These are phyloP conservation scores for Psidium guajava DNA, from an alignment of 345 rosid species.

Conservation along the genomic window DNA sequence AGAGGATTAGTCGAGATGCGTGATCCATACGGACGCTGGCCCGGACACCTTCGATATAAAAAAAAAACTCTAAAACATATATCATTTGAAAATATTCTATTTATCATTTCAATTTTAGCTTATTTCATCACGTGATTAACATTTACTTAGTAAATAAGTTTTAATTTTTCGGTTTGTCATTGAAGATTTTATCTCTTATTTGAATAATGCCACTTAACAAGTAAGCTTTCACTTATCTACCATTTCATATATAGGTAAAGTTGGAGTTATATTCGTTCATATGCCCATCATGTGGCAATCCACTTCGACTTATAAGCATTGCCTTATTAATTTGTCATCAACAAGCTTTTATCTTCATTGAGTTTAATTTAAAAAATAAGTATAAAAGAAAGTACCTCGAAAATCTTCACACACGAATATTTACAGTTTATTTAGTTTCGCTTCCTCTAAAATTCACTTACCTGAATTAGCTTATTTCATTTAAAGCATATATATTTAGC, in stretches of 20 bases:
- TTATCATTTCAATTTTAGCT: neutral
- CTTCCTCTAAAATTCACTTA: too few species aligned
- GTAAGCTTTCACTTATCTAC: neutral
- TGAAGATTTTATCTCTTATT: neutral
- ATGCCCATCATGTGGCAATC: neutral
- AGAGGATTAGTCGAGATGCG: too few species aligned
- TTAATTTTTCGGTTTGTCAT: neutral
- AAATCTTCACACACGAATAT: neutral
- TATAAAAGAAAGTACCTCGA: neutral
- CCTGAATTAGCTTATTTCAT: too few species aligned
- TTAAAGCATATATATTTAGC: too few species aligned
- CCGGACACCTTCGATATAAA: too few species aligned
- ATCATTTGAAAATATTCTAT: neutral
- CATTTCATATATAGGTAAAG: neutral
- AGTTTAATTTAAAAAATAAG: neutral
- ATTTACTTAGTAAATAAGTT: neutral
- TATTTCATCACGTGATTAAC: neutral
- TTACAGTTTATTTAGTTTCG: too few species aligned
- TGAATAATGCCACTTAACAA: neutral
- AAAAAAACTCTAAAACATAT: too few species aligned
- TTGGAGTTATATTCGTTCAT: accelerated
- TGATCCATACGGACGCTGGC: too few species aligned
- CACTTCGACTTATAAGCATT: neutral
- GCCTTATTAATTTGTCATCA: neutral
- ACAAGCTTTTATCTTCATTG: neutral